Base-by-base conservation (phyloP, 441 rosid species). In the Hura crepitans region DNA sequence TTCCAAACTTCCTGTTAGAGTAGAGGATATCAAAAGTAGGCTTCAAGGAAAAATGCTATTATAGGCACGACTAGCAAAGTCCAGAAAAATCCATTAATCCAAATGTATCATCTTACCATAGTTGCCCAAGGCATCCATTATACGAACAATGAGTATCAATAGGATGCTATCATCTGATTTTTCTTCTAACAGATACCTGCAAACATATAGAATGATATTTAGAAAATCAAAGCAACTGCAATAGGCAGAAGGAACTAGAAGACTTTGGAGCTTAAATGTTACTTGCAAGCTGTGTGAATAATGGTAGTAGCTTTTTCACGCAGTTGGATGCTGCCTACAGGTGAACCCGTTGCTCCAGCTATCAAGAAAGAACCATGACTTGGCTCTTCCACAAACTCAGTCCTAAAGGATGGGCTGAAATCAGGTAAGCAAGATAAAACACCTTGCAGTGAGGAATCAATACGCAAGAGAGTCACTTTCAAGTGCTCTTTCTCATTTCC, bases 91-190 rank as follows among this genome's bases (percentile, higher is more conserved):
- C 46, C 72, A 60, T 60, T 73, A 77, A 81, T 81, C 71, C 22
- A 64, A 57, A 68, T 57, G 42, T 15, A 58, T 49, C 39, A 45
- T 78, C 35, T 78, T 93, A 96, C 99, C 99, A 71, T 89, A 93
- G 80, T 96, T 93, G 81, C 93, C 96, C 75, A 96, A 79, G 70
- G 96, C 97, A 84, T 96, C 99, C 93, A 91, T 91, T 71, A 93
- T 87, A 67, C 97, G 98, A 76, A 96, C 87, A 73, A 93, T 74
- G 65, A 91, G 87, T 76, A 93, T 84, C 83, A 93, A 85, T 70
- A 96, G 80, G 84, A 96, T 96, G 85, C 99, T 96, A 83, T 96
- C 99, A 82, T 96, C 99, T 73, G 98, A 90, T 81, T 93, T 96
- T 76, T 96, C 83, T 87, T 91, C 92, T 74, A 96, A 70, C 69